Conservation (phyloP, 257 asterid species). For the Fraxinus excelsior region DNA sequence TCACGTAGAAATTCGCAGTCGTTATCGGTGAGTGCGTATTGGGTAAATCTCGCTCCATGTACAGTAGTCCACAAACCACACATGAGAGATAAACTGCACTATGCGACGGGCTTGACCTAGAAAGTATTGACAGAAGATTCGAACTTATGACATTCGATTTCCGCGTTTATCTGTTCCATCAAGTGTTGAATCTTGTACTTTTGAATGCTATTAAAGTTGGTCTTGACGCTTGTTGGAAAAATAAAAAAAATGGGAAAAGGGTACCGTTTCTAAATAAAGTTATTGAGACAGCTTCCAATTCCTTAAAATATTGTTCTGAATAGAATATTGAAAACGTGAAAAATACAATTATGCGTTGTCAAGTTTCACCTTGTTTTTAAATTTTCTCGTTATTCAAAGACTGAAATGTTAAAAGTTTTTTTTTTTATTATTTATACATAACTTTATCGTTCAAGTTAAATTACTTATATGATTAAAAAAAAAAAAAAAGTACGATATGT, state of each 20-base stretch:
- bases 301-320: constrained; percentile 5
- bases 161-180: too few relatives aligned
- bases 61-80: too few relatives aligned
- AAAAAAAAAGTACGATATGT: too few relatives aligned
- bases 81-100: too few relatives aligned
- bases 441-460: not conserved
- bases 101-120: too few relatives aligned
- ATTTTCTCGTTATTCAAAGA: not conserved
- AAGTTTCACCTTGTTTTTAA: not conserved
- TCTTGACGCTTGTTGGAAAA: constrained; percentile 25
- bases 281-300: not conserved
- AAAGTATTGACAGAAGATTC: too few relatives aligned
- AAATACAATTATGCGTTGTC: constrained; percentile 2
- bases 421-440: not conserved
- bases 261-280: not conserved
- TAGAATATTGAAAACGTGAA: not conserved
- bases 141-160: too few relatives aligned
- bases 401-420: not conserved
- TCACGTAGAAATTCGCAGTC: too few relatives aligned
- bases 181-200: constrained; percentile 7
- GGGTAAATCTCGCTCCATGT: too few relatives aligned
- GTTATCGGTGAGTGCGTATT: too few relatives aligned
- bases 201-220: constrained; percentile 14
- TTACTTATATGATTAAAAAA: too few relatives aligned
- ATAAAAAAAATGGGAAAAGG: constrained; percentile 6